Evolutionary conservation across 176 grass and related monocot species (phyloP).

Genomic region (Olyra latifolia): DNA sequence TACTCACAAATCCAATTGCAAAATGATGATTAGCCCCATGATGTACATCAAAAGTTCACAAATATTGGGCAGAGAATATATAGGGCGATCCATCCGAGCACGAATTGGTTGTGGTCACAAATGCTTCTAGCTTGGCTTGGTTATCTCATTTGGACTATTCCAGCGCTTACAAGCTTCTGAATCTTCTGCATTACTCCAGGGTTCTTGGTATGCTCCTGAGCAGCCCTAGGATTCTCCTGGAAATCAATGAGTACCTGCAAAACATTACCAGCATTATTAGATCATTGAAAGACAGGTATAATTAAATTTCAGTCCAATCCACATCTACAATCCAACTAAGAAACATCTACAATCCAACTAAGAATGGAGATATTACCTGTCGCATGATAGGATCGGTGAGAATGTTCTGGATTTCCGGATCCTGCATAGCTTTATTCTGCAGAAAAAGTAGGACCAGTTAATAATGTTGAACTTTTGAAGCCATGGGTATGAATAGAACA

Average conservation of each 20-base stretch:
- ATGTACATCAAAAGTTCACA: constrained; percentile 4
- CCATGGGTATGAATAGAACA: background rate
- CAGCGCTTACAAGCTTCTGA: constrained; percentile 86
- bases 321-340: background rate
- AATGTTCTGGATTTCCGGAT: constrained; percentile 94
- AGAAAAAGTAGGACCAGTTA: constrained; percentile 34
- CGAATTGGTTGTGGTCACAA: background rate
- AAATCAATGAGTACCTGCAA: constrained; percentile 80
- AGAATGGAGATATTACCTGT: constrained; percentile 52
- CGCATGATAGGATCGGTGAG: constrained; percentile 94
- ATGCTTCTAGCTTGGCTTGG: background rate
- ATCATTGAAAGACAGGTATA: background rate
- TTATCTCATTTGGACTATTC: constrained; percentile 92
- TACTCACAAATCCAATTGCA: constrained; percentile 38
- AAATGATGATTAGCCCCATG: constrained; percentile 1
- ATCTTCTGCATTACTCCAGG: constrained; percentile 90
- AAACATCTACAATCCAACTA: background rate
- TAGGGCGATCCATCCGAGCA: constrained; percentile 5
- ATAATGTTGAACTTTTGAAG: background rate
- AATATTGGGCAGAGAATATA: background rate
- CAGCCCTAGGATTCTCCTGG: constrained; percentile 85
- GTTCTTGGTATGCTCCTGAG: constrained; percentile 88
- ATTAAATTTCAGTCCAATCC: background rate
- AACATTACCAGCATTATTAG: constrained; percentile 1
- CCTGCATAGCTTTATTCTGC: constrained; percentile 92